Percentiles rank a stretch among this genome's conserved stretches.
phyloP scores from a whole-genome alignment of 768 basidiomycete genomes.

The Dentipellis sp. region DNA sequence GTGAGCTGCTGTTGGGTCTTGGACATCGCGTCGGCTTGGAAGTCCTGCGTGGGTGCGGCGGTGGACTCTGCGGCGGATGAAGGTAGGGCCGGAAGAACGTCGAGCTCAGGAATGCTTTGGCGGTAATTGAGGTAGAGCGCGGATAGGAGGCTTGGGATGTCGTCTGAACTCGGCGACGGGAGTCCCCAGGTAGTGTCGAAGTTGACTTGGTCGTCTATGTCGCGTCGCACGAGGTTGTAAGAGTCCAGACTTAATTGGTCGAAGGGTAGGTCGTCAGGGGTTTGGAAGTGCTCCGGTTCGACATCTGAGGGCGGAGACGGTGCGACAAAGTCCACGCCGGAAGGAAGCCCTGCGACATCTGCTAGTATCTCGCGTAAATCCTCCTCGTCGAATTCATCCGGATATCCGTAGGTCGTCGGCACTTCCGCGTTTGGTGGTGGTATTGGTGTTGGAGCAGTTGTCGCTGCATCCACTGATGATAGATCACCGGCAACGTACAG shows the following conservation, averaged over 20 bases:
- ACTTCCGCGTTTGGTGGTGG: too few species aligned
- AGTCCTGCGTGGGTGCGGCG: neutral
- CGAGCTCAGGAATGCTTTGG: conserved; percentile 14
- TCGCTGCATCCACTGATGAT: too few species aligned
- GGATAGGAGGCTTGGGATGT: conserved; percentile 30
- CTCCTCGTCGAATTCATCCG: neutral
- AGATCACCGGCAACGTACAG: neutral
- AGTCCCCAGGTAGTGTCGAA: neutral
- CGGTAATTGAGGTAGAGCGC: conserved; percentile 30
- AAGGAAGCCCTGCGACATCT: too few species aligned
- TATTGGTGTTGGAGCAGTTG: too few species aligned
- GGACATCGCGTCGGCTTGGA: conserved; percentile 15
- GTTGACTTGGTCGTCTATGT: neutral
- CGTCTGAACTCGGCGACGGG: neutral
- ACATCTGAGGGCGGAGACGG: too few species aligned
- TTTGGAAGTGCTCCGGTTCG: too few species aligned
- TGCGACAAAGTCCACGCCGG: too few species aligned
- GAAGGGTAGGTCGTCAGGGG: neutral
- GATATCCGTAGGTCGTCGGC: too few species aligned
- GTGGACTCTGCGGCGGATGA: neutral
- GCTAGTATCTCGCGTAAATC: neutral
- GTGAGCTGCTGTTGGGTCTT: conserved; percentile 18
- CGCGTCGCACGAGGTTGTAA: neutral
- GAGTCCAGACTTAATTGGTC: neutral
- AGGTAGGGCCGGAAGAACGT: conserved; percentile 3